Evolutionary conservation across 2,329 filamentous ascomycete species (phyloP).

Genomic region (Nothopassalora personata): DNA sequence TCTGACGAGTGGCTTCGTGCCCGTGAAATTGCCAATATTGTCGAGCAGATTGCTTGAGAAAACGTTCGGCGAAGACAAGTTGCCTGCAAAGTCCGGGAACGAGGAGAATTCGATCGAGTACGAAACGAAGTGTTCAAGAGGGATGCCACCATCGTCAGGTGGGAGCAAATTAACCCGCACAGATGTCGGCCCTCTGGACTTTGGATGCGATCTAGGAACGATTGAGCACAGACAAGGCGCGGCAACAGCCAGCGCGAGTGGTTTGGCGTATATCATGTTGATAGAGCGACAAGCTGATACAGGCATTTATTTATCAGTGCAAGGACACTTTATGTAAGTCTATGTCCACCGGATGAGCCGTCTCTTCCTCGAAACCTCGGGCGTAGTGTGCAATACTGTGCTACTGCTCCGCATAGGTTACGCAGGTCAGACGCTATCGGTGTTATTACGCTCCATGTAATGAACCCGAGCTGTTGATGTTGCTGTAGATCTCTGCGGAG

Average conservation of each 20-base stretch:
- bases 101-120: constrained; percentile 50
- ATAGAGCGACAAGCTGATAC: background rate
- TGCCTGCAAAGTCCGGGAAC: constrained; percentile 52
- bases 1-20: constrained; percentile 55
- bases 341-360: background rate
- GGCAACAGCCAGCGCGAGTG: background rate
- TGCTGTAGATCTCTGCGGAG: background rate
- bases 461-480: background rate
- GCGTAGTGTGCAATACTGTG: too few species aligned
- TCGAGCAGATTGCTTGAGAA: constrained; percentile 58
- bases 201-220: background rate
- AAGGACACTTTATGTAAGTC: background rate
- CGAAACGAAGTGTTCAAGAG: constrained; percentile 45
- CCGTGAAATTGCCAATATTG: constrained; percentile 51
- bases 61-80: constrained; percentile 50
- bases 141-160: constrained; percentile 25
- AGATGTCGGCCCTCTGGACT: background rate
- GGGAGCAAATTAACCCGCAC: constrained; percentile 46
- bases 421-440: too few species aligned
- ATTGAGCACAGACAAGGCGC: background rate
- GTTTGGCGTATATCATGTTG: background rate
- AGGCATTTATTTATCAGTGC: background rate
- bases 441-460: background rate
- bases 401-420: too few species aligned
- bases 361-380: too few species aligned